phyloP scores from a whole-genome alignment of 345 rosid species.

The Linum trigynum region DNA sequence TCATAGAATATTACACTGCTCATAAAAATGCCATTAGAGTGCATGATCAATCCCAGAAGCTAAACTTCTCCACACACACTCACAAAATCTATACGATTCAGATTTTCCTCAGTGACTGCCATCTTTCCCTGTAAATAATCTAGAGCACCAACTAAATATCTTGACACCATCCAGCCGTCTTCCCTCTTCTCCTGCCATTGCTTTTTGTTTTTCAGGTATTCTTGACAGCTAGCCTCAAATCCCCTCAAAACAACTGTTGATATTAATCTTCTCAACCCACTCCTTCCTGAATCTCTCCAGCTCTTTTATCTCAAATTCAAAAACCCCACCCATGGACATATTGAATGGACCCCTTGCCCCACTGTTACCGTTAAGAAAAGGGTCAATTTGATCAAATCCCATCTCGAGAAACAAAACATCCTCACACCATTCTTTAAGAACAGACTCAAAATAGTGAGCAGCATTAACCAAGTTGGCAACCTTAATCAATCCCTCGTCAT shows the following conservation, averaged over 20 bases:
- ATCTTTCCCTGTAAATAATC: slow-evolving; percentile 74
- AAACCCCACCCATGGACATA: slow-evolving; percentile 29
- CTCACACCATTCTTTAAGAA: slow-evolving; percentile 74
- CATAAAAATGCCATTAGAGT: slow-evolving; percentile 47
- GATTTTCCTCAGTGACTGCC: slow-evolving; percentile 40
- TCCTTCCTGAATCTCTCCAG: slow-evolving; percentile 54
- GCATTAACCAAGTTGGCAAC: slow-evolving; percentile 68
- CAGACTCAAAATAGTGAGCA: slow-evolving; percentile 50
- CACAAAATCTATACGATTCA: slow-evolving; percentile 58
- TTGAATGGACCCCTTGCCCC: slow-evolving; percentile 14
- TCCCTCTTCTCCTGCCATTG: slow-evolving; percentile 77
- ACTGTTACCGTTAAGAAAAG: slow-evolving; percentile 17
- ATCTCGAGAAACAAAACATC: slow-evolving; percentile 81
- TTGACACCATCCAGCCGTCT: slow-evolving; percentile 62
- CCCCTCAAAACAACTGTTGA: slow-evolving; percentile 69
- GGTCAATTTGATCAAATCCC: slow-evolving; percentile 36
- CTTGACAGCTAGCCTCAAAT: slow-evolving; percentile 64
- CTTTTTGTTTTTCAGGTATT: slow-evolving; percentile 66
- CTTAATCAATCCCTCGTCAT: slow-evolving; percentile 65
- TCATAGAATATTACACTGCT: slow-evolving; percentile 50
- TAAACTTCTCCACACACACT: slow-evolving; percentile 64
- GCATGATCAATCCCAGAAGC: slow-evolving; percentile 56
- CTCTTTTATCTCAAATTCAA: slow-evolving; percentile 46
- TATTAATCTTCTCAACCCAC: slow-evolving; percentile 76
- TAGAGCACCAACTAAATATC: slow-evolving; percentile 53